phyloP scores from a whole-genome alignment of 768 basidiomycete species.

The Bullera alba region DNA sequence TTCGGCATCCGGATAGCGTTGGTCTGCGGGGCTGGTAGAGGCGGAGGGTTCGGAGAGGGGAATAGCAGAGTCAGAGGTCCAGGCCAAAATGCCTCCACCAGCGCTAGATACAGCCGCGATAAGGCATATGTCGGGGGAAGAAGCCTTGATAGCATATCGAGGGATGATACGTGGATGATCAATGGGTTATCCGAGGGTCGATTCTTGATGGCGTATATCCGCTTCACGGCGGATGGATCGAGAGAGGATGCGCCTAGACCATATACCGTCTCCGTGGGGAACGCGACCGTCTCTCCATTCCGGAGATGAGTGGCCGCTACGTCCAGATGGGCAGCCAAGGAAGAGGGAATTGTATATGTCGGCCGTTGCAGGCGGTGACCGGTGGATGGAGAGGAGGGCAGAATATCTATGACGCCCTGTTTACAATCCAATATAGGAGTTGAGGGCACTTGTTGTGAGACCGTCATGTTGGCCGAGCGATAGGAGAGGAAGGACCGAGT shows the following conservation, averaged over 20 bases:
- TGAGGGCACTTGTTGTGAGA: too few relatives aligned
- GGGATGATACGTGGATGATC: slow-evolving; percentile 89
- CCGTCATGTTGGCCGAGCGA: too few relatives aligned
- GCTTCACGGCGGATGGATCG: slow-evolving; percentile 53
- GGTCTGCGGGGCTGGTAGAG: slow-evolving; percentile 35
- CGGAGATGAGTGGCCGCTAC: slow-evolving; percentile 35
- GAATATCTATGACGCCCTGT: too few relatives aligned
- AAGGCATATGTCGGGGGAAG: slow-evolving; percentile 62
- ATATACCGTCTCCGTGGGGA: slow-evolving; percentile 98
- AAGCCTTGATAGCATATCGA: slow-evolving; percentile 67
- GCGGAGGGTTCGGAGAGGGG: slow-evolving; percentile 55
- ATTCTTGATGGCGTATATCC: slow-evolving; percentile 82
- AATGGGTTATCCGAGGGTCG: slow-evolving; percentile 93
- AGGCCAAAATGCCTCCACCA: slow-evolving; percentile 89
- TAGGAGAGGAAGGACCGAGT: too few relatives aligned
- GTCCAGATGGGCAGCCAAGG: slow-evolving; percentile 19
- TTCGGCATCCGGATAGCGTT: slow-evolving; percentile 88
- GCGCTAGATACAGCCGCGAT: slow-evolving; percentile 59
- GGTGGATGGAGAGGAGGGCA: slow-evolving; percentile 14
- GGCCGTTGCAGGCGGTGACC: slow-evolving; percentile 28
- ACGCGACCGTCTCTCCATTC: slow-evolving; percentile 53
- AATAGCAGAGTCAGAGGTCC: slow-evolving; percentile 89
- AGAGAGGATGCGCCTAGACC: slow-evolving; percentile 87
- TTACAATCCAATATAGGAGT: slow-evolving; percentile 37
- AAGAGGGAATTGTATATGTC: slow-evolving; percentile 17